Evolutionary conservation across 2,329 filamentous ascomycete genomes (phyloP), one percentile per base, ranked within the genome.

Genomic region (Mycosphaerella sp.): DNA sequence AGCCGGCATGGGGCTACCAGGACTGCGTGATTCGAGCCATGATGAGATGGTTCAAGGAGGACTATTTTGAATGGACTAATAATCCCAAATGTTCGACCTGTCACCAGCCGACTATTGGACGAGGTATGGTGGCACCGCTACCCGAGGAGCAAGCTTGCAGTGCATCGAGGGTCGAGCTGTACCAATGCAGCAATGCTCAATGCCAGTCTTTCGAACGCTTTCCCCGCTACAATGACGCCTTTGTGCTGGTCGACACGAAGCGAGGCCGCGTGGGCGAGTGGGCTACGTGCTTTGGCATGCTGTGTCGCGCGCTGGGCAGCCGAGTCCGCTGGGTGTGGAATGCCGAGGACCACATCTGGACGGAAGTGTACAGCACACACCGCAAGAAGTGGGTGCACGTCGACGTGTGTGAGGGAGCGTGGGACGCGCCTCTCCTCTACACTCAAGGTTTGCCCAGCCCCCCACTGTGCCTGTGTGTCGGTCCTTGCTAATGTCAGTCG

Each of bases 271-370:
- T 86, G 57, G 93, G 93, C 58, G 93, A 98, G 75, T 97, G 93
- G 90, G 90, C 89, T 62, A 97, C 96, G 74, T 96, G 91, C 78
- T 98, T 98, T 75, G 92, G 86, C 74, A 97, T 97, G 93, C 80
- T 98, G 49, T 97, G 92, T 76, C 83, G 92, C 56, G 93, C 93
- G 4, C 83, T 97, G 11, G 92, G 92, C 47, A 88, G 87, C 56
- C 82, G 92, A 57, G 90, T 96, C 23, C 83, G 93, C 66, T 98
- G 93, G 93, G 87, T 98, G 9, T 98, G 93, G 93, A 97, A 97
- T 64, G 86, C 87, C 31, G 93, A 97, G 72, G 93, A 97, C 70
- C 89, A 96, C 67, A 89, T 96, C 26, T 98, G 93, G 93, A 95
- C 91, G 1, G 93, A 97, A 66, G 86, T 97, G 11, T 98, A 95